These are phyloP conservation scores for Coleophoma eucalyptorum DNA, from an alignment of 2,329 filamentous ascomycete species.

Conservation along the genomic window DNA sequence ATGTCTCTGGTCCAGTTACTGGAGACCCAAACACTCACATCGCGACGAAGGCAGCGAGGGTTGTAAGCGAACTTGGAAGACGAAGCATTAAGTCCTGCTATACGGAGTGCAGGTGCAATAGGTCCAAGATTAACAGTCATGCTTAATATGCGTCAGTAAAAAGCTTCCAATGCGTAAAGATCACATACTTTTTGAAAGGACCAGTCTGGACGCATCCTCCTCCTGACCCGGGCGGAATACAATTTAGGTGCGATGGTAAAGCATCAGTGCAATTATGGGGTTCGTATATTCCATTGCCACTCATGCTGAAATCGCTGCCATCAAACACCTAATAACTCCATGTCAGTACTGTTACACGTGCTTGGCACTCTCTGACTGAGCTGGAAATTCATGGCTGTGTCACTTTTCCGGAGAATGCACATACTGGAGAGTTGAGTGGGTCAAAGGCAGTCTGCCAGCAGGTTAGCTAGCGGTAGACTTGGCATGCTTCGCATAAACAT, in stretches of 20 bases:
- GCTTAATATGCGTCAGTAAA: neutral
- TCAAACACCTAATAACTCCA: slow-evolving; percentile 37
- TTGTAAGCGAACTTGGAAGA: slow-evolving; percentile 29
- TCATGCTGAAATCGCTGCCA: slow-evolving; percentile 44
- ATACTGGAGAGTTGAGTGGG: slow-evolving; percentile 36
- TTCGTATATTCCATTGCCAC: slow-evolving; percentile 38
- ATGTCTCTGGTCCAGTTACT: slow-evolving; percentile 32
- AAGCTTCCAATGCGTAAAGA: neutral
- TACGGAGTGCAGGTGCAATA: slow-evolving; percentile 27
- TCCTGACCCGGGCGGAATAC: slow-evolving; percentile 43
- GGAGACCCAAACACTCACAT: slow-evolving; percentile 30
- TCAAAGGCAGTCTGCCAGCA: slow-evolving; percentile 32
- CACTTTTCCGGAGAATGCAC: neutral
- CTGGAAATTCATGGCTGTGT: too few relatives aligned
- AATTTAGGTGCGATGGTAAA: slow-evolving; percentile 3
- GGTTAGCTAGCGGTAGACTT: too few relatives aligned
- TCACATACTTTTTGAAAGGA: slow-evolving; percentile 34
- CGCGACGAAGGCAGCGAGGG: slow-evolving; percentile 37
- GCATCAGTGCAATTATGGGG: slow-evolving; percentile 17
- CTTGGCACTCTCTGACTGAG: too few relatives aligned
- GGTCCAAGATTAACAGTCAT: slow-evolving; percentile 15
- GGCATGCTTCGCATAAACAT: too few relatives aligned
- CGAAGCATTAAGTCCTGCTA: slow-evolving; percentile 25
- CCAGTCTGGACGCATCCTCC: slow-evolving; percentile 49
- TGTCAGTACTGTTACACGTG: too few relatives aligned